Evolutionary conservation across 1,139 yeast species (phyloP).

Genomic region (Taphrina communis): DNA sequence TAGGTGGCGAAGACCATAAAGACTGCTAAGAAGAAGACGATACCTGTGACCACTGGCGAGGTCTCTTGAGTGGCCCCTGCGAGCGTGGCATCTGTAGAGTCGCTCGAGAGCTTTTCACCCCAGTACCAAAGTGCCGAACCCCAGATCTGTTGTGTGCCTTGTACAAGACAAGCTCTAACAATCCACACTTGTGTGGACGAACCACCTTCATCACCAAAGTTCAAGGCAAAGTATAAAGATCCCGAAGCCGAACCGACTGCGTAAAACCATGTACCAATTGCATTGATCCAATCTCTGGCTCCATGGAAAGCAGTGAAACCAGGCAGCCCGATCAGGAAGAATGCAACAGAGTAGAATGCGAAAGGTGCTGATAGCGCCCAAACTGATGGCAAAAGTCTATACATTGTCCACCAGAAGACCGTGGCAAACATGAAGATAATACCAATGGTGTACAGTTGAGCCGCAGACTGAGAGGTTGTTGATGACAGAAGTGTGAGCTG

Average conservation of each 20-base stretch:
- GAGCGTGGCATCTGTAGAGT: slow-evolving; percentile 25
- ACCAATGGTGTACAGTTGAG: slow-evolving; percentile 40
- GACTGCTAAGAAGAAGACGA: slow-evolving; percentile 38
- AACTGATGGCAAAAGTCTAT: slow-evolving; percentile 34
- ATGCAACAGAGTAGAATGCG: slow-evolving; percentile 41
- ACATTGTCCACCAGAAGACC: slow-evolving; percentile 42
- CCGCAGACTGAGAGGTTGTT: slow-evolving; percentile 37
- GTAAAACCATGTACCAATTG: slow-evolving; percentile 42
- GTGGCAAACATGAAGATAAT: slow-evolving; percentile 40
- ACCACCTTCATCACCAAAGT: slow-evolving; percentile 44
- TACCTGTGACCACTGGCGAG: slow-evolving; percentile 36
- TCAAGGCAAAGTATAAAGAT: slow-evolving; percentile 42
- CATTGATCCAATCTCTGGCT: slow-evolving; percentile 38
- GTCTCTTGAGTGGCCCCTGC: slow-evolving; percentile 41
- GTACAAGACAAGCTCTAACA: slow-evolving; percentile 42
- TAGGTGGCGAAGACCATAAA: slow-evolving; percentile 23
- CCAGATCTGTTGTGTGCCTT: slow-evolving; percentile 43
- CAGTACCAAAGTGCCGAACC: slow-evolving; percentile 44
- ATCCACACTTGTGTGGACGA: slow-evolving; percentile 40
- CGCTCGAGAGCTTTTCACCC: slow-evolving; percentile 40
- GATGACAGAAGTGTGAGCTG: slow-evolving; percentile 43
- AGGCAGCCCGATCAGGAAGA: slow-evolving; percentile 42
- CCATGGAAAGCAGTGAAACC: slow-evolving; percentile 32
- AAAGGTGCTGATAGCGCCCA: slow-evolving; percentile 42
- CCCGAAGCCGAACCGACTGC: slow-evolving; percentile 43